Conservation (phyloP, 768 basidiomycete species). For the Phaeotremella fagi region DNA sequence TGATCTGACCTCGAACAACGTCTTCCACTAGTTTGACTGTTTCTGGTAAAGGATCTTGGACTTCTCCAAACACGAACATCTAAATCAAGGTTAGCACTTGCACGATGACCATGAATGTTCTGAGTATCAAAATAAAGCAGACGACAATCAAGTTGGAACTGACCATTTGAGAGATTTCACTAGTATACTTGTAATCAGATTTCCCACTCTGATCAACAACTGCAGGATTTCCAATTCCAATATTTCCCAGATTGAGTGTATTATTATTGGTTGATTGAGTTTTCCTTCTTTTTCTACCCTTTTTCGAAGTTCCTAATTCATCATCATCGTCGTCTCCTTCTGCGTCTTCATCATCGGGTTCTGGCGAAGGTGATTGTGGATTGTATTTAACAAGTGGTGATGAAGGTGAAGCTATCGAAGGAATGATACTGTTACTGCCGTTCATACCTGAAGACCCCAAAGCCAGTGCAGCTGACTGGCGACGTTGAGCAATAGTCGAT, state of each 20-base stretch:
- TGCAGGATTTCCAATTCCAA: background rate
- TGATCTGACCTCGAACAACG: conserved; percentile 81
- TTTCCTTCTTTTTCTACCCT: conserved; percentile 23
- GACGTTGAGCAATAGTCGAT: conserved; percentile 4
- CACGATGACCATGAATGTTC: background rate
- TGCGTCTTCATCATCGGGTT: conserved; percentile 19
- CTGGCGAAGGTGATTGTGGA: conserved; percentile 10
- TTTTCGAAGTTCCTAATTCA: conserved; percentile 9
- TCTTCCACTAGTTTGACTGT: conserved; percentile 94
- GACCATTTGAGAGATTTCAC: conserved; percentile 94
- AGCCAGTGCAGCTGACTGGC: background rate
- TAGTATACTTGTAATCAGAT: conserved; percentile 70
- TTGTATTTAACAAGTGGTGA: conserved; percentile 3
- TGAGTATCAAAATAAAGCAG: conserved; percentile 1
- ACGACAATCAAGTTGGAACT: conserved; percentile 7
- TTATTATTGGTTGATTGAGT: no score
- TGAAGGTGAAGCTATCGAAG: no score
- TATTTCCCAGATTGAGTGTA: no score
- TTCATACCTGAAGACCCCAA: background rate
- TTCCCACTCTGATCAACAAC: conserved; percentile 11
- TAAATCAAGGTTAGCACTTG: conserved; percentile 37
- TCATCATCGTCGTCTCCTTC: conserved; percentile 14
- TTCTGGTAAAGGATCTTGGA: conserved; percentile 79
- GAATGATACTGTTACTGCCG: background rate
- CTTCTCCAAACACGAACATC: conserved; percentile 98